Percentiles rank a stretch among this genome's conserved stretches.
phyloP scores from a whole-genome alignment of 1,284 basidiomycete species.

The Meira miltonrushii region DNA sequence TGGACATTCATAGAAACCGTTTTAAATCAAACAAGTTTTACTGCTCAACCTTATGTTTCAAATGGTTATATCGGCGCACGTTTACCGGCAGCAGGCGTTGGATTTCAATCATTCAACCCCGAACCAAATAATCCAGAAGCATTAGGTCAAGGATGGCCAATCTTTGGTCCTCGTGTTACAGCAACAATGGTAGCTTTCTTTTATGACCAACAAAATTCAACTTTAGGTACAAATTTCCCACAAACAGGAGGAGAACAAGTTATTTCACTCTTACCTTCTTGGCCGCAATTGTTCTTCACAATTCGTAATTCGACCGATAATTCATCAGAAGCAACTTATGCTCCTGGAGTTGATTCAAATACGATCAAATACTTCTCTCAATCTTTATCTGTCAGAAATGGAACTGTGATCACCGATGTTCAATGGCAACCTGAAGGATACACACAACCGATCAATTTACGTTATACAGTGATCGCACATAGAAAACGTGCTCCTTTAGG shows the following conservation, averaged over 20 bases:
- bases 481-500: conserved; percentile 28
- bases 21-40: conserved; percentile 1
- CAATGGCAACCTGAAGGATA: conserved; percentile 19
- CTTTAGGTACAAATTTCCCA: conserved; percentile 38
- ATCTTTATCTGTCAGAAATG: conserved; percentile 30
- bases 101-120: conserved; percentile 12
- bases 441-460: conserved; percentile 15
- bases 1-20: background rate
- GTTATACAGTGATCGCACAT: conserved; percentile 36
- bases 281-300: conserved; percentile 31
- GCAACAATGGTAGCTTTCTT: conserved; percentile 34
- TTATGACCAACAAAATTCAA: conserved; percentile 29
- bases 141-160: conserved; percentile 22
- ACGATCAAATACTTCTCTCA: conserved; percentile 33
- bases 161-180: conserved; percentile 20
- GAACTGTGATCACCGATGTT: conserved; percentile 30
- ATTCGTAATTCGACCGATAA: conserved; percentile 10
- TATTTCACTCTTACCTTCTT: conserved; percentile 37
- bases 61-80: conserved; percentile 43
- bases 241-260: conserved; percentile 36
- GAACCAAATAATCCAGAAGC: conserved; percentile 1
- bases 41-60: conserved; percentile 27
- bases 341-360: conserved; percentile 14
- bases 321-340: conserved; percentile 20
- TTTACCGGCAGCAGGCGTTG: conserved; percentile 30